Evolutionary conservation across 2,329 filamentous ascomycete species (phyloP).

Genomic region (Fusarium domesticum): DNA sequence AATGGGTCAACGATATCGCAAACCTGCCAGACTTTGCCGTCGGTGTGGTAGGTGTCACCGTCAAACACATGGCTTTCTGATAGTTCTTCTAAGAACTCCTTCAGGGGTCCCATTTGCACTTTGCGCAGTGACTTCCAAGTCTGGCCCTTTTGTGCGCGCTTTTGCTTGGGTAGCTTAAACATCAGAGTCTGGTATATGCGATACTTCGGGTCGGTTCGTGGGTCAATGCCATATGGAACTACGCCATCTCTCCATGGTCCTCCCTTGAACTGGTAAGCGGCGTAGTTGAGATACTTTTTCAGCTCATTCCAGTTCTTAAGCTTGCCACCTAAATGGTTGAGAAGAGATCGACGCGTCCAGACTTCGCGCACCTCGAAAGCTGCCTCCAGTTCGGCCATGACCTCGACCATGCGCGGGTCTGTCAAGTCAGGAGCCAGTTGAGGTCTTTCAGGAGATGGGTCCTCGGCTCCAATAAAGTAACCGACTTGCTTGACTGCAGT

Average conservation of each 20-base stretch:
- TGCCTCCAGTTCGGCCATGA: constrained; percentile 61
- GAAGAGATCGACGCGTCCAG: constrained; percentile 79
- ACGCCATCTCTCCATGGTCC: constrained; percentile 91
- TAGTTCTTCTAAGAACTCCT: constrained; percentile 39
- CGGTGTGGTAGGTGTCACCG: constrained; percentile 67
- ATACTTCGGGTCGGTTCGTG: constrained; percentile 70
- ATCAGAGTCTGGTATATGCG: constrained; percentile 85
- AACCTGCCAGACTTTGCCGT: constrained; percentile 91
- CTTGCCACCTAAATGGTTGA: constrained; percentile 63
- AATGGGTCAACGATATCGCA: constrained; percentile 87
- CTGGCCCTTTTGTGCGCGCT: constrained; percentile 44
- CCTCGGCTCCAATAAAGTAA: constrained; percentile 59
- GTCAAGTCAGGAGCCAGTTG: constrained; percentile 56
- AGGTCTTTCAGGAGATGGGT: constrained; percentile 61
- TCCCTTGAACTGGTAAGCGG: constrained; percentile 87
- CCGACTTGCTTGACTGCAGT: constrained; percentile 57
- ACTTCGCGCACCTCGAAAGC: constrained; percentile 74
- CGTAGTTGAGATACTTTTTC: constrained; percentile 75
- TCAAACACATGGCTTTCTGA: constrained; percentile 74
- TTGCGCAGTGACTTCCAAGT: constrained; percentile 50
- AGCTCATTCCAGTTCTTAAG: constrained; percentile 56
- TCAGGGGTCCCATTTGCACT: constrained; percentile 38
- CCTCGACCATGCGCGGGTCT: constrained; percentile 58
- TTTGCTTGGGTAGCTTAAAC: constrained; percentile 67
- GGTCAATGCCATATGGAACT: constrained; percentile 82